Conservation (phyloP, 2,329 filamentous ascomycete species). For the Lachnellula cervina region DNA sequence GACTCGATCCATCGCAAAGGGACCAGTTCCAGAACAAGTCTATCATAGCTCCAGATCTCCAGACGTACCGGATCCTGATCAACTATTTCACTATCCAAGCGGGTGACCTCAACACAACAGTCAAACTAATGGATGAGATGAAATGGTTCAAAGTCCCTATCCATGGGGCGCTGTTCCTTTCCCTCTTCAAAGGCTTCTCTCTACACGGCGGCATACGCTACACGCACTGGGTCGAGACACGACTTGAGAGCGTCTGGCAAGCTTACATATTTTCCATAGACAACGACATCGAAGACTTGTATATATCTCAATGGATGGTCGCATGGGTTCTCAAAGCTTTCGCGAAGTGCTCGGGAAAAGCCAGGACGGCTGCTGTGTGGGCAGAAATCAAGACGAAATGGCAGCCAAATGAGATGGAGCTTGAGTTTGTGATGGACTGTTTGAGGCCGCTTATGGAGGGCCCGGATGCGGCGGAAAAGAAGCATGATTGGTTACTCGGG, state of each 20-base stretch:
- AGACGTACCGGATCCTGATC: conserved; percentile 76
- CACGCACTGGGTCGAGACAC: conserved; percentile 66
- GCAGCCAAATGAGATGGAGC: conserved; percentile 27
- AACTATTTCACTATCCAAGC: conserved; percentile 64
- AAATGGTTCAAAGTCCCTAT: conserved; percentile 60
- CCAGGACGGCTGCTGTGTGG: conserved; percentile 27
- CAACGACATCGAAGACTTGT: conserved; percentile 39
- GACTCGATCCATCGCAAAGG: conserved; percentile 51
- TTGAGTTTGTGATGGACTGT: conserved; percentile 25
- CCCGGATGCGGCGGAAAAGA: conserved; percentile 12
- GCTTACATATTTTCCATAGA: conserved; percentile 57
- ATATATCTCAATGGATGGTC: conserved; percentile 56
- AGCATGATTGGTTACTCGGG: conserved; percentile 20
- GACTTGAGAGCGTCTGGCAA: conserved; percentile 64
- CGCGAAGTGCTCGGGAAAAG: conserved; percentile 38
- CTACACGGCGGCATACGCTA: conserved; percentile 61
- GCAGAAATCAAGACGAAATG: conserved; percentile 29
- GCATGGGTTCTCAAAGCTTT: conserved; percentile 61
- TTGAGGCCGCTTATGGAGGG: conserved; percentile 20
- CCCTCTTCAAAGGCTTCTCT: conserved; percentile 78
- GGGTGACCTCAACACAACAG: conserved; percentile 68
- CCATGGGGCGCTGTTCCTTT: conserved; percentile 72
- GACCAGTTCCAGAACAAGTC: conserved; percentile 54
- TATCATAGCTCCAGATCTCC: conserved; percentile 66
- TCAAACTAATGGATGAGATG: conserved; percentile 77